These are phyloP conservation scores for Colletotrichum ledebouriae DNA, from an alignment of 2,329 filamentous ascomycete species.

Conservation along the genomic window DNA sequence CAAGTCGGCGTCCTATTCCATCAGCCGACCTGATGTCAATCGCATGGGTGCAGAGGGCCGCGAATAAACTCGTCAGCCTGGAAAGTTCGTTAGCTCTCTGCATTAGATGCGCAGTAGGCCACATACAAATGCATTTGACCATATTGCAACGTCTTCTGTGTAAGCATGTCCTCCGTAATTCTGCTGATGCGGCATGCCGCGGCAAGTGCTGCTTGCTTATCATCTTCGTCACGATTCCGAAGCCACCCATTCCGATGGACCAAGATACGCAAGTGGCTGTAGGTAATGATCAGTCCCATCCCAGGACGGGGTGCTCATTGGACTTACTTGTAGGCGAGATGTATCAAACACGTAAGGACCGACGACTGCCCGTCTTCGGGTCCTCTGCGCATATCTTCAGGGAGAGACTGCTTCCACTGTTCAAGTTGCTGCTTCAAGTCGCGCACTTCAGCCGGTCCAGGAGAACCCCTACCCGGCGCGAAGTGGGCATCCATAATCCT, in stretches of 20 bases:
- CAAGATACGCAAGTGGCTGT: constrained; percentile 53
- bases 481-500: constrained; percentile 54
- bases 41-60: constrained; percentile 55
- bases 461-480: constrained; percentile 50
- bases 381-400: constrained; percentile 48
- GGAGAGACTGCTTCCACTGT: constrained; percentile 52
- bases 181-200: constrained; percentile 54
- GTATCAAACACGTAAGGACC: constrained; percentile 54
- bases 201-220: constrained; percentile 48
- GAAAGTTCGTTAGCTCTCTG: neutral
- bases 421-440: constrained; percentile 50
- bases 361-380: constrained; percentile 52
- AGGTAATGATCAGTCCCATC: neutral
- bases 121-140: constrained; percentile 55
- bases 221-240: constrained; percentile 47
- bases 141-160: constrained; percentile 51
- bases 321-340: constrained; percentile 54
- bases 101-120: neutral
- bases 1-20: constrained; percentile 51
- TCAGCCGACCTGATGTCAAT: constrained; percentile 52
- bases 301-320: neutral
- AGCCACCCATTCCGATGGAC: constrained; percentile 54
- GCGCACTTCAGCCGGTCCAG: constrained; percentile 48
- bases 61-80: constrained; percentile 54
- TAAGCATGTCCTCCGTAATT: constrained; percentile 56